phyloP scores from a whole-genome alignment of 495 filamentous ascomycete species.

The Neurospora tetrasperma region DNA sequence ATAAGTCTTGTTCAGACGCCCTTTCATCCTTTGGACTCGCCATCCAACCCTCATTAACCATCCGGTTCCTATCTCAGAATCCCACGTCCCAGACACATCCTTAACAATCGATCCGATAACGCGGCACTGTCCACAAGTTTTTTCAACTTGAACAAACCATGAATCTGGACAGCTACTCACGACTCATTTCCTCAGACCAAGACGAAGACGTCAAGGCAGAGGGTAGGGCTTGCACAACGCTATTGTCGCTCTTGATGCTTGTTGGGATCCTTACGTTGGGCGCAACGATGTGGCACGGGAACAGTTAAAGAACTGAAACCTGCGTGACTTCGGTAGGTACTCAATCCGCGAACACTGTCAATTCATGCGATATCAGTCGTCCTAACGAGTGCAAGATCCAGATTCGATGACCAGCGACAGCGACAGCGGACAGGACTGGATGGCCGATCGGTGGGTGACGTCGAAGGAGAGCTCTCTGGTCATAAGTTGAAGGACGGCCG shows the following conservation, averaged over 20 bases:
- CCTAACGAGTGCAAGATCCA: neutral
- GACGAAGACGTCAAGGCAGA: slow-evolving; percentile 7
- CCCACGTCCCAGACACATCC: neutral
- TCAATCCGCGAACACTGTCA: neutral
- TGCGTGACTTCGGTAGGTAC: neutral
- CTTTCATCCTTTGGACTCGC: neutral
- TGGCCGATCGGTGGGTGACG: neutral
- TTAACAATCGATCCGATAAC: neutral
- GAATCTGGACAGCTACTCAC: slow-evolving; percentile 21
- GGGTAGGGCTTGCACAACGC: neutral
- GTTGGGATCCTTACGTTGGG: neutral
- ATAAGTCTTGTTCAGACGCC: neutral
- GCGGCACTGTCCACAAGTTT: neutral
- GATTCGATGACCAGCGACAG: neutral
- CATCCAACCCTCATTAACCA: neutral
- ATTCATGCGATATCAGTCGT: rapidly evolving
- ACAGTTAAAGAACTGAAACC: neutral
- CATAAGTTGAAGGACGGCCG: neutral
- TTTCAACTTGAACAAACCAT: slow-evolving; percentile 5
- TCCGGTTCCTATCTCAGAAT: neutral
- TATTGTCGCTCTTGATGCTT: slow-evolving; percentile 3
- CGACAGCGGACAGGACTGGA: neutral
- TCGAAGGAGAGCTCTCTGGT: neutral
- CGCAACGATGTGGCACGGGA: slow-evolving; percentile 1
- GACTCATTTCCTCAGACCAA: slow-evolving; percentile 17